Base-by-base conservation (phyloP, 2,329 filamentous ascomycete genomes). In the Colletotrichum somersetense region DNA sequence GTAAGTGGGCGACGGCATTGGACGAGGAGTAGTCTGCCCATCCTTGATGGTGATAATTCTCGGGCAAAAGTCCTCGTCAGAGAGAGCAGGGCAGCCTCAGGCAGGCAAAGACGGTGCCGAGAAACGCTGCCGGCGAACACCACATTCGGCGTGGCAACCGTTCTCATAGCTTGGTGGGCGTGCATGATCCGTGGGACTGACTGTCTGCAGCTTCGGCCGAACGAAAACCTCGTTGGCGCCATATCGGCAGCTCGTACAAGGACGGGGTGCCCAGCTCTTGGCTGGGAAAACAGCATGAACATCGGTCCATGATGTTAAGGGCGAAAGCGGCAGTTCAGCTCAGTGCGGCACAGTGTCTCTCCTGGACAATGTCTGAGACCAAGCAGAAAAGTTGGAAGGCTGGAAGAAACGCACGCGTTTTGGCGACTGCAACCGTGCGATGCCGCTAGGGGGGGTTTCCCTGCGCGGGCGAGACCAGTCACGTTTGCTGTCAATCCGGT, bases 351-450 rank as follows among this genome's bases (percentile, higher is more conserved):
- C 67, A 59, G 48, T 33, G 67, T 66, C 67, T 46, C 55, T 67
- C 53, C 59, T 40, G 59, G n/a, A 14, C 23, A 26, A 23, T 26
- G 35, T 46, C 42, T 55, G 40, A 57, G 63, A 42, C 57, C 44
- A 2, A 56, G n/a, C 44, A 68, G 42, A 53, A 35, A 33, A 38
- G 46, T 52, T 23, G 40, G 35, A 42, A 48, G 44, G 38, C 30
- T 61, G 30, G 38, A 26, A 35, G 40, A 62, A 46, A 23, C 64
- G 70, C 23, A 67, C 38, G 62, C 66, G 58, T 26, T 68, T 63
- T 63, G 52, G 44, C 35, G 65, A 68, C 44, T 53, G 65, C 69
- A 63, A 68, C 69, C 65, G 44, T 72, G 70, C 66, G n/a, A 70
- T 40, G 40, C 59, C 61, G 61, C 62, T 72, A 71, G 61, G 40